Evolutionary conservation across 345 rosid genomes (phyloP), one percentile per base, ranked within the genome.

Genomic region (Eucalyptus sideroxylon): DNA sequence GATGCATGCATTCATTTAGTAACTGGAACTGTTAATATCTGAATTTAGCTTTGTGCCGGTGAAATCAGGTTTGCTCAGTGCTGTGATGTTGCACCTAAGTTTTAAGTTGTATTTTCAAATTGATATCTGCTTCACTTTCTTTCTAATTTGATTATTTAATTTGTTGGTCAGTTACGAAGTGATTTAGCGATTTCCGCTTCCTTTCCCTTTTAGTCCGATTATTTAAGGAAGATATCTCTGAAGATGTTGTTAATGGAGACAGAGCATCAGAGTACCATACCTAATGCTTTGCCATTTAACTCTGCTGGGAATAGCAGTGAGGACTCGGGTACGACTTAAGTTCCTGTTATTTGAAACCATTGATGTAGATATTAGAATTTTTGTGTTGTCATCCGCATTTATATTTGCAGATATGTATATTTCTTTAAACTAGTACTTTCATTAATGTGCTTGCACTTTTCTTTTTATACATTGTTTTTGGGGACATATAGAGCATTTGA

Each of bases 231-330:
- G 89, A 96, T 97, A 92, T 96, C 98, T 24, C 77, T 94, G 95
- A 97, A 96, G 96, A 95, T 96, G 98, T 95, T 96, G 86, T 89
- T 96, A 50, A 92, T 97, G 95, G 98, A 96, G 93, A 92, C 88
- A 89, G 96, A 94, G 91, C 94, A 96, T 62, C 97, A 94, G 91
- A 93, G 56, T 88, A 6, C 88, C 47, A 89, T 91, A 47, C 91
- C 94, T 56, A 94, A 93, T 91, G 67, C 94, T 86, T 50, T 94
- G 91, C 91, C 94, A 88, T 49, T 94, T 65, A 91, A 89, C 81
- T 44, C 91, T 90, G 82, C 89, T 53, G 92, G 94, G 80, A 93
- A 87, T 92, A 90, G 86, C 88, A 93, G 88, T 92, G 89, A 92
- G 90, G 97, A 95, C 93, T 91, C 93, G 50, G 95, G 99, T 96